These are phyloP conservation scores for Aspergillus sp. DNA, from an alignment of 2,329 filamentous ascomycete genomes.

Conservation along the genomic window DNA sequence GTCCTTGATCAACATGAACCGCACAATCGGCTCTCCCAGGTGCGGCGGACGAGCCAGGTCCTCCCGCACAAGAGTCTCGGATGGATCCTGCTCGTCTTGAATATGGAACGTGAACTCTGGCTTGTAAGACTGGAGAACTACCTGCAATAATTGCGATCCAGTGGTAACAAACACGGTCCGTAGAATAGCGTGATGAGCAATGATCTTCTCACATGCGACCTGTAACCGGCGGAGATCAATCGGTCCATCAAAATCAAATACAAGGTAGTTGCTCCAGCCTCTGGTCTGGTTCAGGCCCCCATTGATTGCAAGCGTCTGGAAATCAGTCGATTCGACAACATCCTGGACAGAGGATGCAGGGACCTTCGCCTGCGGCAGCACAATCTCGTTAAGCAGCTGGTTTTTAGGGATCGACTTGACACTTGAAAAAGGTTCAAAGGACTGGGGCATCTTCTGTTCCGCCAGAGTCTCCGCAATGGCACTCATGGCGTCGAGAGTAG, in stretches of 20 bases:
- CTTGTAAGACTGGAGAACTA: constrained; percentile 30
- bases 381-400: constrained; percentile 5
- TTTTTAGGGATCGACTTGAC: constrained; percentile 7
- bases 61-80: constrained; percentile 5
- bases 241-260: constrained; percentile 14
- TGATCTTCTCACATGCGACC: constrained; percentile 10
- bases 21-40: constrained; percentile 9
- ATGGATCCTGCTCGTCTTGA: constrained; percentile 6
- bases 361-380: constrained; percentile 5
- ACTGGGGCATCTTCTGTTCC: constrained; percentile 7
- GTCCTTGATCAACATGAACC: constrained; percentile 22
- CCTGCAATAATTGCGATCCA: constrained; percentile 42
- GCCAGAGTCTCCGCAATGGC: constrained; percentile 3
- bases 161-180: constrained; percentile 53
- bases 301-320: constrained; percentile 13
- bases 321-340: constrained; percentile 12
- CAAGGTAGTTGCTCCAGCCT: constrained; percentile 11
- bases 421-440: constrained; percentile 8
- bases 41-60: constrained; percentile 5
- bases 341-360: constrained; percentile 6
- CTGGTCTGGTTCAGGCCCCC: constrained; percentile 11
- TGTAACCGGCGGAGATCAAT: constrained; percentile 14
- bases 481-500: constrained; percentile 10
- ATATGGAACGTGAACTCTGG: constrained; percentile 6
- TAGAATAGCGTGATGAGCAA: constrained; percentile 44